Conservation (phyloP, 352 stramenopile genomes). For the Aphanomyces invadans region DNA sequence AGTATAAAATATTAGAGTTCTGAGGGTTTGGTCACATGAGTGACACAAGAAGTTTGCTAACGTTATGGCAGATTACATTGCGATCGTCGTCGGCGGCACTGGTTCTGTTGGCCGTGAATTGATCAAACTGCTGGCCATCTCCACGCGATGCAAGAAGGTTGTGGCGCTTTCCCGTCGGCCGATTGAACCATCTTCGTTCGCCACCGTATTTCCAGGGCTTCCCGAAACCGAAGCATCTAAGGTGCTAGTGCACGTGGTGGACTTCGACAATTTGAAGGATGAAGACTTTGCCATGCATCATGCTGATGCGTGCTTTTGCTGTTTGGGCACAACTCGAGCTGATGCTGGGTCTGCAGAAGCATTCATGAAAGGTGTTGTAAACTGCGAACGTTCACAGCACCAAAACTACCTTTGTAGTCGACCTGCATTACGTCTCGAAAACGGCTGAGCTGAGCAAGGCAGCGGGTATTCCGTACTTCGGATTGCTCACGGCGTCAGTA, state of each 20-base stretch:
- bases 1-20: background rate
- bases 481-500: slow-evolving; percentile 52
- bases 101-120: slow-evolving; percentile 65
- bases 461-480: slow-evolving; percentile 47
- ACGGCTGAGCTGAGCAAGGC: slow-evolving; percentile 46
- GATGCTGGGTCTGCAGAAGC: slow-evolving; percentile 53
- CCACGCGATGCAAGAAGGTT: slow-evolving; percentile 45
- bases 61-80: slow-evolving; percentile 22
- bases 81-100: slow-evolving; percentile 62
- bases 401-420: too few species aligned
- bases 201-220: slow-evolving; percentile 30
- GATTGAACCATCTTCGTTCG: slow-evolving; percentile 39
- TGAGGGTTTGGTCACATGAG: background rate
- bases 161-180: slow-evolving; percentile 51
- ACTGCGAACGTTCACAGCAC: too few species aligned
- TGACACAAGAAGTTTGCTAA: slow-evolving; percentile 1
- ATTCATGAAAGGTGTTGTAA: slow-evolving; percentile 64
- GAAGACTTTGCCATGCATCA: slow-evolving; percentile 31
- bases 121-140: slow-evolving; percentile 54
- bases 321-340: slow-evolving; percentile 53
- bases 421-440: slow-evolving; percentile 58
- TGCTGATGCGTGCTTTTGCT: slow-evolving; percentile 61
- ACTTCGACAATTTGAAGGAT: slow-evolving; percentile 18
- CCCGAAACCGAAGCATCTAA: background rate
- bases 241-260: slow-evolving; percentile 12